These are phyloP conservation scores for Geranomyces variabilis DNA, from an alignment of 192 early-diverging fungal genomes.

Conservation along the genomic window DNA sequence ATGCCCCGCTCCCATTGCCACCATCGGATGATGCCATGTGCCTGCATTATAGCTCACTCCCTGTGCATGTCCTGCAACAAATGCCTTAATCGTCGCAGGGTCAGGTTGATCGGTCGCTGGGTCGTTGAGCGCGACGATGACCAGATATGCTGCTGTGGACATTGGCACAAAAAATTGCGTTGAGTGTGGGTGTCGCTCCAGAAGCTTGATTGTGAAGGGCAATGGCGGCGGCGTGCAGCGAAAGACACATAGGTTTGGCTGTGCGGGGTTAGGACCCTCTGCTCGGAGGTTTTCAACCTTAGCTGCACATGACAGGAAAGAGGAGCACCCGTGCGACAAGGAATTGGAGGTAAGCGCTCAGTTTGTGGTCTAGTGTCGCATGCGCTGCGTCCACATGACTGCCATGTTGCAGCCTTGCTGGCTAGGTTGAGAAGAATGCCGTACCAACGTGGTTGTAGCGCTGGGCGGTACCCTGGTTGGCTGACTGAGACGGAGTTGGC, in stretches of 20 bases:
- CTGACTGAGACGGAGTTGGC: conserved; percentile 13
- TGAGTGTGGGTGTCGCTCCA: conserved; percentile 85
- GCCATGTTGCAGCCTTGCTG: no score
- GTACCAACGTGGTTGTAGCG: conserved; percentile 60
- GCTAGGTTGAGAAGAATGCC: no score
- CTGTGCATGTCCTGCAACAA: conserved; percentile 70
- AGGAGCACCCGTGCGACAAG: no score
- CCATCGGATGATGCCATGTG: conserved; percentile 92
- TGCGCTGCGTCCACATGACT: no score
- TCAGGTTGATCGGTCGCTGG: conserved; percentile 70
- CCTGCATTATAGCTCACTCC: conserved; percentile 82
- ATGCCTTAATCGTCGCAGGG: conserved; percentile 71
- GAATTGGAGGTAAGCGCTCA: no score
- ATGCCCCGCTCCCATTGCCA: conserved; percentile 59
- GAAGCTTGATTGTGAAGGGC: conserved; percentile 66
- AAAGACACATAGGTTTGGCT: conserved; percentile 76
- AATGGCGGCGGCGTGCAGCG: conserved; percentile 36
- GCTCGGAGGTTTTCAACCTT: background rate
- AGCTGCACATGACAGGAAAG: no score
- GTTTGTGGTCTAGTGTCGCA: no score
- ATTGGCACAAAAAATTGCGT: conserved; percentile 89
- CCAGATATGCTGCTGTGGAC: conserved; percentile 64
- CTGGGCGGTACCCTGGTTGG: conserved; percentile 45
- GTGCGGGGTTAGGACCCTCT: conserved; percentile 26
- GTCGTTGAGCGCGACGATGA: conserved; percentile 78